Evolutionary conservation across 2,329 filamentous ascomycete genomes (phyloP), one percentile per base, ranked within the genome.

Genomic region (Exutisphaerella laricina): DNA sequence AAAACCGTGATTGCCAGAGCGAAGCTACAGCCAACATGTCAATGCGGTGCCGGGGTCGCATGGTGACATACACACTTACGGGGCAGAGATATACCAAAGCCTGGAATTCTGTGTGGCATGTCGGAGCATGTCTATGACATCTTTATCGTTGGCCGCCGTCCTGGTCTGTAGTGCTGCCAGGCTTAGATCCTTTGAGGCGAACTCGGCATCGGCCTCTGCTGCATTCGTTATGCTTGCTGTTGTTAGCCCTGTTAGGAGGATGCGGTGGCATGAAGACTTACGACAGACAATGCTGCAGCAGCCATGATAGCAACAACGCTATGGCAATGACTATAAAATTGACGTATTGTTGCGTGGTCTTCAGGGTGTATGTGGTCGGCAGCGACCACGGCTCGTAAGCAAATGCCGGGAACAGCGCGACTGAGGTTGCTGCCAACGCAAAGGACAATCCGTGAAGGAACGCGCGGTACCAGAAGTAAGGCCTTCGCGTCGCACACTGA

Each of bases 51-150:
- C 8, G 17, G 28, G 8, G 7, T n/a, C 7, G 28, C 13, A n/a
- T n/a, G 17, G n/a, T 14, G n/a, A 14, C 9, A 16, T 31, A n/a
- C 10, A 10, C 17, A 16, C 28, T 14, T 14, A 43, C 25, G 40
- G 40, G 7, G 20, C 40, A 10, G 40, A 29, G 12, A 43, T 10
- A 12, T 21, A 29, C 40, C 32, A 43, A 25, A 43, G 32, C 3
- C 31, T 14, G 8, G 6, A 22, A 29, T 36, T 36, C 14, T 20
- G 23, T 6, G 8, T 30, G 13, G 40, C 32, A 3, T 29, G 21
- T 9, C 40, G 23, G n/a, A 43, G 32, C 32, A 43, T 28, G n/a
- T 20, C 32, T 9, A 43, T 21, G 12, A 43, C 32, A 43, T 43
- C 40, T 22, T 36, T 43, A n/a, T 23, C 23, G 16, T 23, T 20